Evolutionary conservation across 2,329 filamentous ascomycete genomes (phyloP).

Genomic region (Rhinocladiella mackenziei): DNA sequence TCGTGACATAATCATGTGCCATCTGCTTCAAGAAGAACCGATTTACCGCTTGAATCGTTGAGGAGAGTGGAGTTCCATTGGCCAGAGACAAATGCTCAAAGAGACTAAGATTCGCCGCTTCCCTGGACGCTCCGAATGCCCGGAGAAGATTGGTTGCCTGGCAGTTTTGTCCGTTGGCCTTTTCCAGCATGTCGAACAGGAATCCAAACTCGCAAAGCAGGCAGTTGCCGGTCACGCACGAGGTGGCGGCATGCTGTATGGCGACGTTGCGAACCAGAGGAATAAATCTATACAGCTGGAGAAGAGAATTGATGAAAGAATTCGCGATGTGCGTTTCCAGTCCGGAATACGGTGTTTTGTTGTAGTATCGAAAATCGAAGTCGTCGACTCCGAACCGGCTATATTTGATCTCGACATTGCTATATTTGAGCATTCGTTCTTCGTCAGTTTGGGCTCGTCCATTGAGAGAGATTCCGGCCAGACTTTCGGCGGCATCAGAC

Average conservation of each 20-base stretch:
- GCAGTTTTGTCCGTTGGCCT: conserved; percentile 87
- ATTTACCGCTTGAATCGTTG: conserved; percentile 80
- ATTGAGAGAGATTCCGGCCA: conserved; percentile 67
- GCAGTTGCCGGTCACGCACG: conserved; percentile 77
- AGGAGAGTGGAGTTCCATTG: conserved; percentile 66
- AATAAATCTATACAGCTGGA: conserved; percentile 89
- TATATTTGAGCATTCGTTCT: conserved; percentile 83
- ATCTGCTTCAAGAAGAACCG: conserved; percentile 82
- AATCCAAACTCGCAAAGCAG: conserved; percentile 92
- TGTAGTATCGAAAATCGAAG: conserved; percentile 98
- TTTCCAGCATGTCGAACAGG: conserved; percentile 96
- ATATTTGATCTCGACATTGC: conserved; percentile 96
- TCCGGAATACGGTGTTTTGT: conserved; percentile 85
- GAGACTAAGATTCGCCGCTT: conserved; percentile 71
- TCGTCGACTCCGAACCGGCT: conserved; percentile 99
- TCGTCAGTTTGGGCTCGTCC: conserved; percentile 60
- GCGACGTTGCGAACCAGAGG: conserved; percentile 83
- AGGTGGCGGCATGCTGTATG: conserved; percentile 79
- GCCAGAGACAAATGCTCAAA: conserved; percentile 70
- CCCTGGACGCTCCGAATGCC: conserved; percentile 76
- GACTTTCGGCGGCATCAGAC: conserved; percentile 58
- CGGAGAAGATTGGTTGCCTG: conserved; percentile 94
- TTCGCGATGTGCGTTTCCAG: conserved; percentile 95
- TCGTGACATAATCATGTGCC: conserved; percentile 67
- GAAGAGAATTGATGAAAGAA: conserved; percentile 87